Conservation (phyloP, 148 eudicot genomes). For the Arbutus unedo region DNA sequence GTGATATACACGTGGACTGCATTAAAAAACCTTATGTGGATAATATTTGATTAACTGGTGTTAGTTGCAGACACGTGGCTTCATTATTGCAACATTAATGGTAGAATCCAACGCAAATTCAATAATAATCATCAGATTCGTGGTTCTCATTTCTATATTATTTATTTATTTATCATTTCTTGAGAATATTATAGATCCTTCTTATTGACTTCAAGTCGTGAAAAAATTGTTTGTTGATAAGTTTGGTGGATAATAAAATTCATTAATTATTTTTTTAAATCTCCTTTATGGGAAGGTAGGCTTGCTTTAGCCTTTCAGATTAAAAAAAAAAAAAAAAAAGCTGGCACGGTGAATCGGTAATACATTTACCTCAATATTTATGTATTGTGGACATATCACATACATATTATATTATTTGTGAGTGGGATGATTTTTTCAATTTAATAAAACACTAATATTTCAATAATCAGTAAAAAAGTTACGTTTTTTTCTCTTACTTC, state of each 20-base stretch:
- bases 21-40: not conserved
- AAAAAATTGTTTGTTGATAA: not conserved
- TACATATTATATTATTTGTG: no score
- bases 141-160: not conserved
- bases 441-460: no score
- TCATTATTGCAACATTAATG: not conserved
- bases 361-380: no score
- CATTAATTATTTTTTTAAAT: not conserved
- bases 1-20: not conserved
- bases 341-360: no score
- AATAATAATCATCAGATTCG: not conserved
- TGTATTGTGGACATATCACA: no score
- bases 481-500: no score
- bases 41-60: not conserved
- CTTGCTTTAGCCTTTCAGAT: not conserved
- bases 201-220: not conserved
- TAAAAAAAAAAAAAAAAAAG: not conserved
- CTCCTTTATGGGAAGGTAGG: not conserved
- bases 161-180: not conserved
- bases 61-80: not conserved
- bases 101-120: not conserved
- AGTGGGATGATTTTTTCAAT: no score
- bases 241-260: not conserved
- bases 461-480: no score
- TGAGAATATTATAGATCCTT: not conserved